A percentile compares a stretch with the other conserved stretches of the same genome.
These are phyloP conservation scores for Exobasidium rhododendri DNA, from an alignment of 1,284 basidiomycete species.

Conservation along the genomic window DNA sequence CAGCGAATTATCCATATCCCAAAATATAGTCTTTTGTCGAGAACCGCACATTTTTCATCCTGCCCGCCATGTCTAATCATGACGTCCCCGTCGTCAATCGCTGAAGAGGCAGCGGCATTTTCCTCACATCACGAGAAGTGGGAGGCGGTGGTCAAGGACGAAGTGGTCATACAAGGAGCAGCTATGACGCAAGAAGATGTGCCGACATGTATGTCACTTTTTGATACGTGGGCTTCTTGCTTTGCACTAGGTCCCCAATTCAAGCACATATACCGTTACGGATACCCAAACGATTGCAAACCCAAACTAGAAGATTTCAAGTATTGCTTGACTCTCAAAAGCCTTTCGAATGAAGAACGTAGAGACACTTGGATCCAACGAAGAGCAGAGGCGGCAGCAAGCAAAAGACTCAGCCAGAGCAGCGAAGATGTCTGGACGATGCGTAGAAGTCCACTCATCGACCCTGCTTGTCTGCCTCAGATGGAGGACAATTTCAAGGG, in stretches of 20 bases:
- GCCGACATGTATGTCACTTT: constrained; percentile 42
- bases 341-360: constrained; percentile 70
- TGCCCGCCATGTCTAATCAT: not conserved
- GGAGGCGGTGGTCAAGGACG: constrained; percentile 22
- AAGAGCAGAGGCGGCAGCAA: constrained; percentile 87
- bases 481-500: not conserved
- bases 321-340: constrained; percentile 83
- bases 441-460: constrained; percentile 12
- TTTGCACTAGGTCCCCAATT: constrained; percentile 74
- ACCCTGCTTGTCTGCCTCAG: no score
- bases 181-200: constrained; percentile 36
- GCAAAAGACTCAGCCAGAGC: constrained; percentile 65
- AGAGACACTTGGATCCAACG: constrained; percentile 78
- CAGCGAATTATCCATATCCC: not conserved
- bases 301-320: constrained; percentile 88
- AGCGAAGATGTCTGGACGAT: constrained; percentile 89
- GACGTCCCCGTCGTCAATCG: not conserved
- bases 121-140: constrained; percentile 4
- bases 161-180: constrained; percentile 41
- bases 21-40: not conserved
- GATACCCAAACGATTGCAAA: constrained; percentile 71
- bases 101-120: not conserved
- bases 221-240: constrained; percentile 51
- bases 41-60: not conserved
- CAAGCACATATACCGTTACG: constrained; percentile 80